Conservation (phyloP, 768 basidiomycete species). For the Hygrophoropsis aurantiaca region DNA sequence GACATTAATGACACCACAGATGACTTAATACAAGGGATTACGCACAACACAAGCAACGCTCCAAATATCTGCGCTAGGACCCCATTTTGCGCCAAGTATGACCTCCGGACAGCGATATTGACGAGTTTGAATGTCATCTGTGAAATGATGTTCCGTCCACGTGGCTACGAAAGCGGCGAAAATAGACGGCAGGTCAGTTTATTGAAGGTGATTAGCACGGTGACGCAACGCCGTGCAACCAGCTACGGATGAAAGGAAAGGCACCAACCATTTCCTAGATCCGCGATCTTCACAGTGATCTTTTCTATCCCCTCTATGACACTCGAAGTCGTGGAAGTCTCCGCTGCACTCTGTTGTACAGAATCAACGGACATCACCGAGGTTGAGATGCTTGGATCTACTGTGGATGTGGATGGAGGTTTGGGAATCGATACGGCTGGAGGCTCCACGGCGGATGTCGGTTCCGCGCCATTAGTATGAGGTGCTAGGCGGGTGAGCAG, state of each 20-base stretch:
- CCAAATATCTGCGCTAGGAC: constrained; percentile 95
- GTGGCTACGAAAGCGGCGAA: constrained; percentile 46
- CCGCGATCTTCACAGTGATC: constrained; percentile 98
- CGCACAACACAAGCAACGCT: constrained; percentile 91
- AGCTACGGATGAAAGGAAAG: background rate
- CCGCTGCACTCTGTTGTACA: constrained; percentile 23
- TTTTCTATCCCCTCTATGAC: constrained; percentile 48
- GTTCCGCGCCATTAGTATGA: constrained; percentile 10
- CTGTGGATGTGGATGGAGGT: constrained; percentile 17
- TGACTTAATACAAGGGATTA: constrained; percentile 13
- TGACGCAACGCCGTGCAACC: background rate
- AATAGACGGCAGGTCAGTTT: constrained; percentile 3
- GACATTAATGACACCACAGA: background rate
- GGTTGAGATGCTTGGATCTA: constrained; percentile 24
- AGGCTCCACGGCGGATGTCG: constrained; percentile 25
- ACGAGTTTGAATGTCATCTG: constrained; percentile 96
- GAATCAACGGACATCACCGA: constrained; percentile 28
- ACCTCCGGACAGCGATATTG: constrained; percentile 99
- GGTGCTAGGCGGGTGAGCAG: constrained; percentile 73
- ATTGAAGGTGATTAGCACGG: constrained; percentile 4
- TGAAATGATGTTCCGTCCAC: constrained; percentile 95
- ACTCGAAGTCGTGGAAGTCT: constrained; percentile 26
- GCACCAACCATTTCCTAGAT: constrained; percentile 86
- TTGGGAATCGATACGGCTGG: constrained; percentile 21
- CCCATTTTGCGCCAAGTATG: constrained; percentile 95